Evolutionary conservation across 352 stramenopile species (phyloP).

Genomic region (Elongisporangium senticosum): DNA sequence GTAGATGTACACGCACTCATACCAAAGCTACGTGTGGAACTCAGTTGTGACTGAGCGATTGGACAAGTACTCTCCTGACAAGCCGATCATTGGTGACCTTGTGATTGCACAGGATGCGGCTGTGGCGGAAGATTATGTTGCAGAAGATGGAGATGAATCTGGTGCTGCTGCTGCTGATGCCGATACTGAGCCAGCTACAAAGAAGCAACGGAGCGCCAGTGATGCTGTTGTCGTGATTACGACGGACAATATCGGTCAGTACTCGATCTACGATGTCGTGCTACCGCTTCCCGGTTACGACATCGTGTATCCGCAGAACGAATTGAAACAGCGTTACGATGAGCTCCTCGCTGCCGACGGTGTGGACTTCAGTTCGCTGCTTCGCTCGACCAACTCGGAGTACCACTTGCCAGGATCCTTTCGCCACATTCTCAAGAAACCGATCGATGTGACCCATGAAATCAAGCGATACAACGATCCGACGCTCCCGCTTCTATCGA

Average conservation of each 20-base stretch:
- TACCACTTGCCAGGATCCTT: slow-evolving; percentile 93
- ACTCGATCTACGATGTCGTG: slow-evolving; percentile 93
- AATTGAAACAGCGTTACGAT: slow-evolving; percentile 60
- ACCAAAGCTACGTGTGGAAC: slow-evolving; percentile 98
- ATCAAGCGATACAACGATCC: slow-evolving; percentile 92
- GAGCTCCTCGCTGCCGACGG: slow-evolving; percentile 49
- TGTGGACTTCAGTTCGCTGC: slow-evolving; percentile 65
- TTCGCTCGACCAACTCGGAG: slow-evolving; percentile 76
- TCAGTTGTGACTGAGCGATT: slow-evolving; percentile 87
- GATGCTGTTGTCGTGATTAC: slow-evolving; percentile 56
- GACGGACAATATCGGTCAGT: slow-evolving; percentile 86
- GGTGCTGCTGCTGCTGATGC: neutral
- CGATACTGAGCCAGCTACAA: slow-evolving; percentile 7
- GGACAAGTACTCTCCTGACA: slow-evolving; percentile 50
- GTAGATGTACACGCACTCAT: slow-evolving; percentile 87
- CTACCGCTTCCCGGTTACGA: slow-evolving; percentile 94
- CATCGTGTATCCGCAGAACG: slow-evolving; percentile 85
- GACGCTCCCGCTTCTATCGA: slow-evolving; percentile 89
- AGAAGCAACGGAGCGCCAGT: slow-evolving; percentile 29
- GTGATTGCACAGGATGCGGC: slow-evolving; percentile 53
- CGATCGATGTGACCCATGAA: slow-evolving; percentile 84
- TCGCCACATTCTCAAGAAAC: slow-evolving; percentile 88
- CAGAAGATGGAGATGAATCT: slow-evolving; percentile 25
- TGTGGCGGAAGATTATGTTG: slow-evolving; percentile 18
- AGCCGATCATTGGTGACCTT: slow-evolving; percentile 88